Conservation (phyloP, 1,284 basidiomycete species). For the Chondrostereum purpureum region DNA sequence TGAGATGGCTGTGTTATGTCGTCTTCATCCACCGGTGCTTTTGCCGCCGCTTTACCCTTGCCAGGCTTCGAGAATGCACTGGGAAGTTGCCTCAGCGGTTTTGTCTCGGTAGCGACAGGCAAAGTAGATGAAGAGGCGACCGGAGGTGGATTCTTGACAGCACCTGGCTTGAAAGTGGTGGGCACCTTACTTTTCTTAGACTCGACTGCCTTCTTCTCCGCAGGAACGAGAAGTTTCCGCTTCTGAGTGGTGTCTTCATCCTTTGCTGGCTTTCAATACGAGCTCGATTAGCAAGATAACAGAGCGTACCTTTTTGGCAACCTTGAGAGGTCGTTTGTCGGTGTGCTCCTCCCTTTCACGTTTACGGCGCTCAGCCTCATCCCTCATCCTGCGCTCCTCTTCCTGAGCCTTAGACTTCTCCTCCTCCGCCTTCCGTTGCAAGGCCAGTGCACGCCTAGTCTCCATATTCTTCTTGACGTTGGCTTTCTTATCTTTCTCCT, state of each 20-base stretch:
- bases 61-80: constrained; percentile 26
- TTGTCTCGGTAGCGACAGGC: not conserved
- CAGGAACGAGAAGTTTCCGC: constrained; percentile 49
- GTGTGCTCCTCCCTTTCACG: constrained; percentile 70
- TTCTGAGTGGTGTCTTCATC: constrained; percentile 70
- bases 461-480: constrained; percentile 75
- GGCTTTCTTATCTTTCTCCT: constrained; percentile 75
- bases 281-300: constrained; percentile 1
- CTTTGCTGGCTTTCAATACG: constrained; percentile 14
- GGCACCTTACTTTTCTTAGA: constrained; percentile 5
- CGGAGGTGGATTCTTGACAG: constrained; percentile 29
- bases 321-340: constrained; percentile 51
- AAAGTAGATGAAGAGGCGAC: constrained; percentile 18
- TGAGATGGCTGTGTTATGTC: constrained; percentile 53
- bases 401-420: constrained; percentile 59
- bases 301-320: constrained; percentile 47
- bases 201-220: constrained; percentile 49
- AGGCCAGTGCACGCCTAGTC: constrained; percentile 59
- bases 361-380: constrained; percentile 65
- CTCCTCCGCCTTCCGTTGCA: constrained; percentile 74
- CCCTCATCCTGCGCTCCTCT: constrained; percentile 63
- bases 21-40: constrained; percentile 31
- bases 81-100: not conserved
- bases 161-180: constrained; percentile 34
- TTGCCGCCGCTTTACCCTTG: constrained; percentile 39